These are phyloP conservation scores for Salix caprea DNA, from an alignment of 345 rosid species.

Conservation along the genomic window DNA sequence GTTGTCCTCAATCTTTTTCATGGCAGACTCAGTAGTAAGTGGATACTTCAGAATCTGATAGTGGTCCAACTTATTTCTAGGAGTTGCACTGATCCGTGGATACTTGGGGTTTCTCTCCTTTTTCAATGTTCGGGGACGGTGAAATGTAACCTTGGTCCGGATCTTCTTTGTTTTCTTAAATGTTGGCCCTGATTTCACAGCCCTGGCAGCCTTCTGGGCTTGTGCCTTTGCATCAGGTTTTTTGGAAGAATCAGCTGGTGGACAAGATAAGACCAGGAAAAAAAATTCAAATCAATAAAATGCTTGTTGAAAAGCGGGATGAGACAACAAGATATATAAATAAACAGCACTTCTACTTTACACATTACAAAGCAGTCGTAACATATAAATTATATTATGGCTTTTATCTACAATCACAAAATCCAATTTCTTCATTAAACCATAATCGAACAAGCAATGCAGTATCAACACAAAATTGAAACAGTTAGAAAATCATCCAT, in stretches of 20 bases:
- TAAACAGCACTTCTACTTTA: neutral
- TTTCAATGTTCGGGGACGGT: slow-evolving; percentile 79
- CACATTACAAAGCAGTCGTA: neutral
- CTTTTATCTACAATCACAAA: neutral
- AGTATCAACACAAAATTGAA: neutral
- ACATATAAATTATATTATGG: no score
- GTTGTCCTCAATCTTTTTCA: slow-evolving; percentile 96
- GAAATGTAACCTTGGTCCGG: slow-evolving; percentile 82
- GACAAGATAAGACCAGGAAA: no score
- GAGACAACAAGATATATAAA: neutral
- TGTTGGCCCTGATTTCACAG: slow-evolving; percentile 69
- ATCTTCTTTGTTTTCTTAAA: slow-evolving; percentile 81
- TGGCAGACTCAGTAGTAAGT: slow-evolving; percentile 89
- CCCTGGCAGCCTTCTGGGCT: slow-evolving; percentile 84
- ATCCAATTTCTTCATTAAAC: neutral
- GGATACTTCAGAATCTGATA: slow-evolving; percentile 88
- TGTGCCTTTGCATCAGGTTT: slow-evolving; percentile 79
- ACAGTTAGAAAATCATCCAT: neutral
- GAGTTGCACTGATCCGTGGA: slow-evolving; percentile 66
- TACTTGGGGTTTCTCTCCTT: slow-evolving; percentile 75
- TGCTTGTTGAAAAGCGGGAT: no score
- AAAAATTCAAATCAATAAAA: no score
- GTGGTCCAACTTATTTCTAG: slow-evolving; percentile 84
- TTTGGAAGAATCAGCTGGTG: slow-evolving; percentile 36
- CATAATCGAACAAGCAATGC: neutral